Base-by-base conservation (phyloP, 2,329 filamentous ascomycete species). In the Exophiala sideris region DNA sequence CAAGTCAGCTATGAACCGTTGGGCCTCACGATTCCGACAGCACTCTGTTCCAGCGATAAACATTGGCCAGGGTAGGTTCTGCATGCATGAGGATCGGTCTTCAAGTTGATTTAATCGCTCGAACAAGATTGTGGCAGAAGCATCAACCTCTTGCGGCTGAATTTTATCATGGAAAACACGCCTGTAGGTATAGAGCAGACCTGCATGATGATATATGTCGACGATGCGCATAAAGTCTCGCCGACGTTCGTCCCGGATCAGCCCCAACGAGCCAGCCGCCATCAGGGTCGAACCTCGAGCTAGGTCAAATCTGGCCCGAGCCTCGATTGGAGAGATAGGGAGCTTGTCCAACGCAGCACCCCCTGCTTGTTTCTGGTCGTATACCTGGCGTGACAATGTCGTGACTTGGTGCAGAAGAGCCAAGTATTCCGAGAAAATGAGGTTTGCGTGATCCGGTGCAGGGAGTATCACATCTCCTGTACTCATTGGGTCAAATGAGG, bases 21-120 rank as follows among this genome's bases (percentile, higher is more conserved):
- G 38, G 18, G 54, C 45, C n/a, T 51, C 49, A 8, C 10, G 47
- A 35, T 57, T 20, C 2, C 52, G 59, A 16, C 48, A 48, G 16
- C 63, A 59, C 52, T 66, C 64, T 1, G 64, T 64, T 29, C 65
- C 64, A 1, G 64, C 63, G 24, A 66, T 61, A 8, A 67, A 65
- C 0, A 64, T 49, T 5, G 64, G 65, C 65, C 65, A 67, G 12
- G 65, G 62, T 5, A 67, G 52, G 47, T 67, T 61, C 24, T 67
- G 64, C 8, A 60, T 62, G 48, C 65, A 64, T 29, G 54, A 57
- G 24, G 21, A 18, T 21, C 36, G 51, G 36, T 59, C 54, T 49
- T 59, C 57, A 35, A 59, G 52, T 18, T 61, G 52, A 42, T 54
- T 50, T 38, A 59, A 36, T 51, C 50, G 18, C 50, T 61, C 54